Evolutionary conservation across 164 flowering plant genomes (phyloP).

Genomic region (Piper longum): DNA sequence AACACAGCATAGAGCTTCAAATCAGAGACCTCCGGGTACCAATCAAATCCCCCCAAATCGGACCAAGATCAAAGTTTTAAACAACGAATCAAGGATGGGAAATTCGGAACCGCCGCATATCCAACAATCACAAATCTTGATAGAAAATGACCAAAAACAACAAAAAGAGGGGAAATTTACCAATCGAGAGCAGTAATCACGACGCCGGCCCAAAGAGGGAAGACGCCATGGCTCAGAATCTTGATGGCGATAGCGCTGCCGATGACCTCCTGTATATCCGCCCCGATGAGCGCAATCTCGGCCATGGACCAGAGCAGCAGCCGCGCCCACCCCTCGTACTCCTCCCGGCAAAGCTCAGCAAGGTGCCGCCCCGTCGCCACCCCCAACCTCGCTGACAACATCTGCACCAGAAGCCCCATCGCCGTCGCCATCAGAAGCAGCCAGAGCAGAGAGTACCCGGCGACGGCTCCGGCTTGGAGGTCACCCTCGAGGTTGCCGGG

Average conservation of each 20-base stretch:
- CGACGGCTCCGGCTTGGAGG: slow-evolving; percentile 52
- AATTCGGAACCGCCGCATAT: too few relatives aligned
- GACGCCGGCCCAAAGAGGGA: slow-evolving; percentile 70
- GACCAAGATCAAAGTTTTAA: too few relatives aligned
- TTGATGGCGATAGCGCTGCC: slow-evolving; percentile 56
- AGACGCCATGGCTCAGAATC: slow-evolving; percentile 38
- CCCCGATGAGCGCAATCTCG: slow-evolving; percentile 50
- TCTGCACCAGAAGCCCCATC: slow-evolving; percentile 50
- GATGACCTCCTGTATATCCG: slow-evolving; percentile 63
- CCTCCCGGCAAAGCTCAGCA: slow-evolving; percentile 51
- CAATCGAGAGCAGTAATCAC: slow-evolving; percentile 56
- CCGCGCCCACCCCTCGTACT: slow-evolving; percentile 43
- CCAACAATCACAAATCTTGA: too few relatives aligned
- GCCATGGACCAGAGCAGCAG: slow-evolving; percentile 49
- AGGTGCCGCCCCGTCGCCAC: slow-evolving; percentile 42
- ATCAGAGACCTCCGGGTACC: too few relatives aligned
- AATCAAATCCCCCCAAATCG: too few relatives aligned
- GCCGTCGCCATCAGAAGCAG: slow-evolving; percentile 45
- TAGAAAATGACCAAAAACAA: too few relatives aligned
- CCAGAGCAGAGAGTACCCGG: slow-evolving; percentile 58
- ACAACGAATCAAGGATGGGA: not conserved
- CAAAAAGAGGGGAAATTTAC: slow-evolving; percentile 10
- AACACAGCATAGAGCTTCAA: too few relatives aligned
- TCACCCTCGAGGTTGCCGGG: slow-evolving; percentile 59
- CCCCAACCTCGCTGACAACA: slow-evolving; percentile 43